phyloP scores from a whole-genome alignment of 1,284 basidiomycete genomes.

The Ceratobasidium sp. region DNA sequence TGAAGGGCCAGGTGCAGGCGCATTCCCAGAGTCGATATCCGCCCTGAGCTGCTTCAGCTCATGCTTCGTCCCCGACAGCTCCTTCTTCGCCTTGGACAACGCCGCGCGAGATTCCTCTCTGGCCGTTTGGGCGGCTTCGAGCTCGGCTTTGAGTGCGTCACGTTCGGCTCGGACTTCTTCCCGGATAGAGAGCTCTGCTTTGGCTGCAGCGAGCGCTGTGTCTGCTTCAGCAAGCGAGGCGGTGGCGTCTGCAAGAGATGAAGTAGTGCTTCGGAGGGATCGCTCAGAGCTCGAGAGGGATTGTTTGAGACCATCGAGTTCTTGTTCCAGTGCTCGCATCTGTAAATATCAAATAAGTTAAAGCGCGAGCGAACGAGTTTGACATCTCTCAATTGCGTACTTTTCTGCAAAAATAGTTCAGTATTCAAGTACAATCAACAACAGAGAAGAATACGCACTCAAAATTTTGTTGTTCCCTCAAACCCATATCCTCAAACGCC shows the following conservation, averaged over 20 bases:
- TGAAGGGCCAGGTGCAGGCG: not conserved
- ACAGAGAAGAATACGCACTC: constrained; percentile 23
- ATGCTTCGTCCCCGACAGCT: constrained; percentile 18
- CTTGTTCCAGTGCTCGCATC: constrained; percentile 36
- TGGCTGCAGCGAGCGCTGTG: constrained; percentile 39
- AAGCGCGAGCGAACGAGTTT: not conserved
- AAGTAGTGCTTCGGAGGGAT: constrained; percentile 35
- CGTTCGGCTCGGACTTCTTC: constrained; percentile 24
- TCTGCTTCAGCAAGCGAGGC: constrained; percentile 38
- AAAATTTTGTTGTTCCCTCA: constrained; percentile 27
- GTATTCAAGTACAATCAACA: not conserved
- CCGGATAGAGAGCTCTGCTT: constrained; percentile 18
- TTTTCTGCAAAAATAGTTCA: constrained; percentile 29
- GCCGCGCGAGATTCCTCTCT: not conserved
- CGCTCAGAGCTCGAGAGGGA: constrained; percentile 19
- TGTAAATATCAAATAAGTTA: constrained; percentile 19
- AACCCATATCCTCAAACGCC: constrained; percentile 13
- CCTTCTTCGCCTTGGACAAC: constrained; percentile 19
- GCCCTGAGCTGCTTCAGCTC: constrained; percentile 32
- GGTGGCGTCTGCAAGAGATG: constrained; percentile 35
- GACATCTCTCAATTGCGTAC: constrained; percentile 1
- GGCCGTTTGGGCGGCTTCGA: constrained; percentile 17
- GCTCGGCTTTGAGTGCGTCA: constrained; percentile 23
- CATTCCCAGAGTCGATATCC: constrained; percentile 5
- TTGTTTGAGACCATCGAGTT: constrained; percentile 20